A percentile compares a stretch with the other conserved stretches of the same genome.
These are phyloP conservation scores for Panicum virgatum DNA, from an alignment of 202 grass and related monocot genomes.

Conservation along the genomic window DNA sequence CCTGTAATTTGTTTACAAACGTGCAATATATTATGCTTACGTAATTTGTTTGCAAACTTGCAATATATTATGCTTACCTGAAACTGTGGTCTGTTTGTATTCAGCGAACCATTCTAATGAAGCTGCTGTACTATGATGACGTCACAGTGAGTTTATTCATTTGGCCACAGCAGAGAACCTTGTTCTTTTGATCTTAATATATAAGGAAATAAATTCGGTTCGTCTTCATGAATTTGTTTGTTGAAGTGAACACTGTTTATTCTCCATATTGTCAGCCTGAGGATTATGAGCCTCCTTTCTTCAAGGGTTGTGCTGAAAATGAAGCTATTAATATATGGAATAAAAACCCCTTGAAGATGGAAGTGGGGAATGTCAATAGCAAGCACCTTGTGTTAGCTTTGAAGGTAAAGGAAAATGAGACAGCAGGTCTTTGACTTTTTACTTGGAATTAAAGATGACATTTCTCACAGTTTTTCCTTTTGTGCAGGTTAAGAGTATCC, in stretches of 20 bases:
- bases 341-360: slow-evolving; percentile 40
- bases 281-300: slow-evolving; percentile 92
- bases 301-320: slow-evolving; percentile 72
- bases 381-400: slow-evolving; percentile 84
- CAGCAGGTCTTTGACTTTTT: background rate
- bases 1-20: slow-evolving; percentile 16
- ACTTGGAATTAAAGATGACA: slow-evolving; percentile 18
- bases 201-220: background rate
- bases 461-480: slow-evolving; percentile 39
- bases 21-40: slow-evolving; percentile 24
- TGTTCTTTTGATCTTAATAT: background rate
- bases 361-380: slow-evolving; percentile 87
- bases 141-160: slow-evolving; percentile 60
- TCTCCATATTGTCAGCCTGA: slow-evolving; percentile 53
- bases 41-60: slow-evolving; percentile 26
- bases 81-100: slow-evolving; percentile 34
- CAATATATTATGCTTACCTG: slow-evolving; percentile 25
- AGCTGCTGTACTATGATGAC: slow-evolving; percentile 88
- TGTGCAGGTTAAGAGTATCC: slow-evolving; percentile 92
- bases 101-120: slow-evolving; percentile 95
- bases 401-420: slow-evolving; percentile 63
- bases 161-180: background rate
- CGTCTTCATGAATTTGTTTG: background rate
- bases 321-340: slow-evolving; percentile 39
- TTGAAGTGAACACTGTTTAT: slow-evolving; percentile 31